These are phyloP conservation scores for Podospora bellae-mahoneyi DNA, from an alignment of 495 filamentous ascomycete species.

Conservation along the genomic window DNA sequence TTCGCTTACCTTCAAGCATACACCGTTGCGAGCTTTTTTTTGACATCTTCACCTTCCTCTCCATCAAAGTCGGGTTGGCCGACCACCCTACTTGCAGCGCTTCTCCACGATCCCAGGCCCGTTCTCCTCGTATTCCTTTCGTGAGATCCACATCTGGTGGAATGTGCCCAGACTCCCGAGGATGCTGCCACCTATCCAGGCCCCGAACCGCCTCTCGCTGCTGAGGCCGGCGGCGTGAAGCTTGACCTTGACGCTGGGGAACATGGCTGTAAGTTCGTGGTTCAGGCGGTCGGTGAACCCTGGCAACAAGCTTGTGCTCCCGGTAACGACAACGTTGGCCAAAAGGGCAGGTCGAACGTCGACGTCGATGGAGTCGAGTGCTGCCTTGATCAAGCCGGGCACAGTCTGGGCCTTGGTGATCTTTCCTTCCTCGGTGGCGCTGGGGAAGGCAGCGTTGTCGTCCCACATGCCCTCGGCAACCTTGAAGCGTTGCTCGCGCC, in stretches of 20 bases:
- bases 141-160: slow-evolving; percentile 97
- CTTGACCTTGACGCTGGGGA: slow-evolving; percentile 76
- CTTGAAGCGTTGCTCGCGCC: slow-evolving; percentile 78
- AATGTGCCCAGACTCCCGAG: slow-evolving; percentile 96
- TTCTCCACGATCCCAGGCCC: slow-evolving; percentile 70
- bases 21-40: neutral
- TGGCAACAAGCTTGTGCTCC: slow-evolving; percentile 76
- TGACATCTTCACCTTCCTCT: neutral
- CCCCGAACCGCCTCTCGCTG: slow-evolving; percentile 81
- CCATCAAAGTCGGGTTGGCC: neutral
- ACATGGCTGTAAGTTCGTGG: slow-evolving; percentile 72
- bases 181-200: slow-evolving; percentile 97
- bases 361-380: slow-evolving; percentile 75
- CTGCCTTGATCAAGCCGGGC: slow-evolving; percentile 71
- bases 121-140: slow-evolving; percentile 78
- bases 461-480: slow-evolving; percentile 88
- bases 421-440: slow-evolving; percentile 24
- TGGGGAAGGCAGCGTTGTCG: slow-evolving; percentile 58
- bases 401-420: slow-evolving; percentile 70
- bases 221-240: slow-evolving; percentile 81
- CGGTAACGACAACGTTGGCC: slow-evolving; percentile 88
- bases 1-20: neutral
- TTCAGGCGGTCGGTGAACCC: slow-evolving; percentile 88
- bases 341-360: slow-evolving; percentile 82
- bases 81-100: slow-evolving; percentile 60